These are phyloP conservation scores for Globomyces pollinis-pini DNA, from an alignment of 192 early-diverging fungal species.

Conservation along the genomic window DNA sequence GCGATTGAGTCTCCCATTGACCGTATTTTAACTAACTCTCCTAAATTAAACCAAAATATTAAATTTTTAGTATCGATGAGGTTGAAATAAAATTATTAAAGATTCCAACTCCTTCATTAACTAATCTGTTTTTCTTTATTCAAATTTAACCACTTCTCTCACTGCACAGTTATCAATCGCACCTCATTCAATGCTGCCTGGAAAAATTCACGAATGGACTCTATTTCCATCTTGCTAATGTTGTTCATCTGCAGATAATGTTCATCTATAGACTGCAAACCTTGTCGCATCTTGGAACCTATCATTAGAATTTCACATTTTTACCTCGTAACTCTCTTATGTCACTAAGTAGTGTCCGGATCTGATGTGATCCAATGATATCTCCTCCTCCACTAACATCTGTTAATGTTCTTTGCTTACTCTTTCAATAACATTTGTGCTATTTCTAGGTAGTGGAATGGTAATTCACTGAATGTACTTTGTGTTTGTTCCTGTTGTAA, in stretches of 20 bases:
- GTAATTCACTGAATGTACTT: slow-evolving; percentile 59
- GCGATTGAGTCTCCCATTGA: too few relatives aligned
- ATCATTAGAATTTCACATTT: not conserved
- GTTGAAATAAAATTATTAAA: too few relatives aligned
- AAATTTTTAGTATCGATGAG: too few relatives aligned
- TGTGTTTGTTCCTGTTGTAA: slow-evolving; percentile 60
- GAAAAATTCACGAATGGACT: slow-evolving; percentile 91
- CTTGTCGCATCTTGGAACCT: slow-evolving; percentile 61
- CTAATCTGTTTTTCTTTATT: too few relatives aligned
- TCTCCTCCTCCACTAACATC: not conserved
- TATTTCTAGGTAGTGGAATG: slow-evolving; percentile 75
- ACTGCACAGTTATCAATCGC: slow-evolving; percentile 28
- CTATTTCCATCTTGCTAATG: slow-evolving; percentile 77
- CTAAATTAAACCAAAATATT: too few relatives aligned
- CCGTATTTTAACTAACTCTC: too few relatives aligned
- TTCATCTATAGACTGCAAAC: slow-evolving; percentile 58
- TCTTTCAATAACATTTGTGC: slow-evolving; percentile 68
- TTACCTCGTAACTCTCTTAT: slow-evolving; percentile 68
- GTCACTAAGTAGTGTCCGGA: slow-evolving; percentile 73
- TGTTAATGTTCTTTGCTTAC: slow-evolving; percentile 36
- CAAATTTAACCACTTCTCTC: too few relatives aligned
- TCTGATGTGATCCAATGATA: slow-evolving; percentile 34
- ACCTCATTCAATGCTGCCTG: slow-evolving; percentile 68
- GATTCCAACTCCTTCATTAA: too few relatives aligned
- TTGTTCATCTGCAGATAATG: slow-evolving; percentile 63